These are phyloP conservation scores for Phytopythium vexans DNA, from an alignment of 352 stramenopile genomes.

Conservation along the genomic window DNA sequence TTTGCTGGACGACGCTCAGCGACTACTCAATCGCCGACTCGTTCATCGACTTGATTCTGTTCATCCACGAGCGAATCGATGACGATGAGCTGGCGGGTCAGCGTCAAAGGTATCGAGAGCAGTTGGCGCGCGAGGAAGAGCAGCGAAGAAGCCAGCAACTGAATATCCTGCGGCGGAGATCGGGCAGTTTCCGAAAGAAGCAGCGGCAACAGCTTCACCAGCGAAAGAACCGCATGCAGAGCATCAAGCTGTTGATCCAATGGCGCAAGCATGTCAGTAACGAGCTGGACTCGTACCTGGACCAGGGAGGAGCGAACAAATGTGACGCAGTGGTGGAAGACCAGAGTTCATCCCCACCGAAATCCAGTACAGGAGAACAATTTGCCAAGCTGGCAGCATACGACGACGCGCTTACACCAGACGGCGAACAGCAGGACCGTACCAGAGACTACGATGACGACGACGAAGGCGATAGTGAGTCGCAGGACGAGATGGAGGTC, in stretches of 20 bases:
- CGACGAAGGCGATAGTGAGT: slow-evolving; percentile 12
- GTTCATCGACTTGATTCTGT: slow-evolving; percentile 71
- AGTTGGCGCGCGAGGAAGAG: slow-evolving; percentile 59
- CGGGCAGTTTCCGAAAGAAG: slow-evolving; percentile 10
- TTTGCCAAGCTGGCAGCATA: too few relatives aligned
- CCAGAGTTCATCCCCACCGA: neutral
- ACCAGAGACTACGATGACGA: slow-evolving; percentile 4
- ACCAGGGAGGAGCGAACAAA: too few relatives aligned
- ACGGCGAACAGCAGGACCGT: too few relatives aligned
- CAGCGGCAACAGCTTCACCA: slow-evolving; percentile 17
- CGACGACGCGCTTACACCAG: too few relatives aligned
- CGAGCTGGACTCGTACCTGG: neutral
- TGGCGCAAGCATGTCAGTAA: slow-evolving; percentile 49
- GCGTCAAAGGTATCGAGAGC: slow-evolving; percentile 48
- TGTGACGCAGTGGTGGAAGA: slow-evolving; percentile 6
- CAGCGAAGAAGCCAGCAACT: slow-evolving; percentile 48
- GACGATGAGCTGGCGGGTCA: slow-evolving; percentile 54
- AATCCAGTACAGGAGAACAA: slow-evolving; percentile 4
- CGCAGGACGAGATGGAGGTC: slow-evolving; percentile 39
- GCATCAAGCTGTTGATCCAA: slow-evolving; percentile 71
- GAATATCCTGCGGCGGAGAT: slow-evolving; percentile 5
- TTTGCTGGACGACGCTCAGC: slow-evolving; percentile 65
- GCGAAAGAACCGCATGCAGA: slow-evolving; percentile 47
- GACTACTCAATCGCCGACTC: slow-evolving; percentile 73
- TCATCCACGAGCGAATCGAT: slow-evolving; percentile 61